Evolutionary conservation across 257 asterid species (phyloP).

Genomic region (Salvia hispanica): DNA sequence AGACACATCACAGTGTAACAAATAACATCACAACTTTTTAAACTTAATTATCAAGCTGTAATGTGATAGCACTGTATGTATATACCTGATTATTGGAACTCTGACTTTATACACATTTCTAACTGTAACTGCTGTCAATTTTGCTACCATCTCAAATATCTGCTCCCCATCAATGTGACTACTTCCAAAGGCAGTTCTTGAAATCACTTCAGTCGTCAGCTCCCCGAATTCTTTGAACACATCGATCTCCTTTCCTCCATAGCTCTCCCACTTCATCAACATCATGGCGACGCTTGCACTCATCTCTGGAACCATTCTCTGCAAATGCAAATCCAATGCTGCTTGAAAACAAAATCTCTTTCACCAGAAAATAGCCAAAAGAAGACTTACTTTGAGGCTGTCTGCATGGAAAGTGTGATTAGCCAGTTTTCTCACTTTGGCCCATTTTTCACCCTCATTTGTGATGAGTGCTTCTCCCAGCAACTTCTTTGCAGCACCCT

Average conservation of each 20-base stretch:
- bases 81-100: constrained; percentile 39
- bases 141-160: constrained; percentile 48
- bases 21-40: neutral
- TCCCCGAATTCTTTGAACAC: constrained; percentile 47
- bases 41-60: neutral
- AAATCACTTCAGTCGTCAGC: constrained; percentile 55
- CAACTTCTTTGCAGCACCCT: constrained; percentile 42
- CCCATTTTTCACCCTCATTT: constrained; percentile 61
- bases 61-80: neutral
- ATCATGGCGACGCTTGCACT: constrained; percentile 39
- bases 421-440: constrained; percentile 48
- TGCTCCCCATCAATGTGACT: constrained; percentile 48
- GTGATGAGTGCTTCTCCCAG: constrained; percentile 51
- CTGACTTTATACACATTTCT: constrained; percentile 38
- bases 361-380: neutral
- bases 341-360: neutral
- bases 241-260: constrained; percentile 48
- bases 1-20: neutral
- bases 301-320: constrained; percentile 57
- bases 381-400: constrained; percentile 39
- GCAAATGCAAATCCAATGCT: neutral
- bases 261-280: constrained; percentile 43
- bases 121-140: constrained; percentile 36
- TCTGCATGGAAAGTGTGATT: constrained; percentile 58
- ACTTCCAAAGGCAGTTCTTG: constrained; percentile 58